phyloP scores from a whole-genome alignment of 257 asterid genomes.

The Gynochthodes officinalis region DNA sequence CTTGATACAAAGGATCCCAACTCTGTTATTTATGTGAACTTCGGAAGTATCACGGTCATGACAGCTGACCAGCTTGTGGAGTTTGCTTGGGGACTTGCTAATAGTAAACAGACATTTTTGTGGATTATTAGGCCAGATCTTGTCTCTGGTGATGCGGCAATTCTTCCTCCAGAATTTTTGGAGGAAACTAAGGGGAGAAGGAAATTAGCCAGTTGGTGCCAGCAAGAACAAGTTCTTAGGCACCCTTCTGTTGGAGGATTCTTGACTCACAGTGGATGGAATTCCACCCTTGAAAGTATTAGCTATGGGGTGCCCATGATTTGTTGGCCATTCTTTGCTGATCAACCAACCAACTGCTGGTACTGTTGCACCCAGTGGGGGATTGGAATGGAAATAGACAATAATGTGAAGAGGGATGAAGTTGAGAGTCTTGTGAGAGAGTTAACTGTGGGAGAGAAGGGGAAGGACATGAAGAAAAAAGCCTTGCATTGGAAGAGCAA shows the following conservation, averaged over 20 bases:
- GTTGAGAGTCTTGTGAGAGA: background rate
- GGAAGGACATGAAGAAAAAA: background rate
- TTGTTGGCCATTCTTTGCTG: background rate
- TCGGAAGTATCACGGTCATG: background rate
- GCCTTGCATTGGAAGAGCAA: background rate
- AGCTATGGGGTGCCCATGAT: background rate
- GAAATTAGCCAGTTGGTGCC: background rate
- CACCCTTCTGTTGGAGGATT: background rate
- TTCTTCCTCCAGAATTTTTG: background rate
- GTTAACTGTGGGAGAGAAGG: background rate
- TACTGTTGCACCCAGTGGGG: background rate
- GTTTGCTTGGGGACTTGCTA: background rate
- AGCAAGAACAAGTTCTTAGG: background rate
- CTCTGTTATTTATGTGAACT: background rate
- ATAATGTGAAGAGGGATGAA: slow-evolving; percentile 2
- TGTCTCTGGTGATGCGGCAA: background rate
- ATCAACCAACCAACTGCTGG: background rate
- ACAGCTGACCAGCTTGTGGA: background rate
- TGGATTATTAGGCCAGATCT: background rate
- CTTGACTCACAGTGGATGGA: slow-evolving; percentile 1
- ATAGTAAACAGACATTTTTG: background rate
- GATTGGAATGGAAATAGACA: background rate
- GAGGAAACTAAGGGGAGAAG: background rate
- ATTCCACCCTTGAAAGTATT: background rate
- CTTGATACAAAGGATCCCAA: background rate